These are phyloP conservation scores for Cymbopogon citratus DNA, from an alignment of 176 grass and related monocot species.

Conservation along the genomic window DNA sequence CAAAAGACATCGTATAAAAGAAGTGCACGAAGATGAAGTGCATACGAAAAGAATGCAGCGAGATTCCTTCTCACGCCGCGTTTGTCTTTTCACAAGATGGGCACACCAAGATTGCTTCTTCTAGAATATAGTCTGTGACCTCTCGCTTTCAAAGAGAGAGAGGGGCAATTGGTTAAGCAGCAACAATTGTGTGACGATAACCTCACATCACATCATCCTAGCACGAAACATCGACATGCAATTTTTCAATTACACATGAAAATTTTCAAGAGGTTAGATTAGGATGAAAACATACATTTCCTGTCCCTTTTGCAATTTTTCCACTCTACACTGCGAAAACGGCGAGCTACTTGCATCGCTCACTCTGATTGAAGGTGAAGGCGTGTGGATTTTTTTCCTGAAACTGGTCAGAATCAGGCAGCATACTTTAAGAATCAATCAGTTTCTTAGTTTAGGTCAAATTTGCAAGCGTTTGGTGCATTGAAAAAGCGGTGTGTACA, in stretches of 20 bases:
- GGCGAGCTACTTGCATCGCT: background rate
- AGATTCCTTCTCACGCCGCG: constrained; percentile 19
- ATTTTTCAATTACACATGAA: background rate
- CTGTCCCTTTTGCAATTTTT: background rate
- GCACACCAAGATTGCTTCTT: constrained; percentile 27
- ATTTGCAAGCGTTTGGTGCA: constrained; percentile 5
- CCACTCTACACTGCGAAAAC: background rate
- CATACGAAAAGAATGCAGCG: background rate
- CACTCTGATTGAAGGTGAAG: background rate
- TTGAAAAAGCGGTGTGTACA: constrained; percentile 17
- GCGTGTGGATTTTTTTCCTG: constrained; percentile 14
- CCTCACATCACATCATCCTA: constrained; percentile 2
- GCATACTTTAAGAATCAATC: background rate
- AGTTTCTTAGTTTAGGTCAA: constrained; percentile 19
- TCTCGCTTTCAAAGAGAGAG: constrained; percentile 13
- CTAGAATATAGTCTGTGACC: background rate
- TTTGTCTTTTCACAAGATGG: background rate
- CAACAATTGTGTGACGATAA: constrained; percentile 23
- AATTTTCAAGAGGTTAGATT: background rate
- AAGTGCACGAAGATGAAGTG: constrained; percentile 5
- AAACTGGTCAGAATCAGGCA: background rate
- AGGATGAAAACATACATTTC: background rate
- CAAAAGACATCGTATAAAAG: background rate
- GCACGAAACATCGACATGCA: background rate
- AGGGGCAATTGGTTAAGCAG: constrained; percentile 30